Evolutionary conservation across 2,329 filamentous ascomycete genomes (phyloP), one percentile per base, ranked within the genome.

Genomic region (Coniochaeta sp.): DNA sequence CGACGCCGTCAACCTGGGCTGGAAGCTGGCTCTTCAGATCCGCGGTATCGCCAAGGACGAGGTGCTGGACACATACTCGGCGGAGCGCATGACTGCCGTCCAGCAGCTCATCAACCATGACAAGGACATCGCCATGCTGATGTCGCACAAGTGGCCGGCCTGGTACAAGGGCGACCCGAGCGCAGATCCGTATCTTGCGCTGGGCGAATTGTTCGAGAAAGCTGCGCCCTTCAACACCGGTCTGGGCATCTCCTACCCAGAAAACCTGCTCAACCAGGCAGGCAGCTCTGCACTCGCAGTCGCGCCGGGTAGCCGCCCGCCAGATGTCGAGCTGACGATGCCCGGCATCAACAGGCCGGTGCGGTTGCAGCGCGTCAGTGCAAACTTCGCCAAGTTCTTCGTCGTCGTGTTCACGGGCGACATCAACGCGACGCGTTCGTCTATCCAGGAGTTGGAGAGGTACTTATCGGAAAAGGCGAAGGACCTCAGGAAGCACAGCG

Each of bases 221-320:
- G 82, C 82, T 38, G 74, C 82, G 16, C 72, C 76, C 2, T 85
- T 85, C 62, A 85, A 82, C 42, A 79, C 79, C 0, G 81, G 82
- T 0, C 70, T 82, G 8, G 81, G 81, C 3, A 82, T 82, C 8
- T 72, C 72, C 40, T 86, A 85, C 59, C 62, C 64, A 4, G 50
- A 56, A 0, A 79, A 81, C 30, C 57, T 70, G 2, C 61, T 82
- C 6, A 82, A 77, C 54, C 58, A 65, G 9, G 46, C 54, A 3
- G 53, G 57, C 3, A 27, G 53, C 27, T 38, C 51, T 5, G 27
- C 53, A 7, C 38, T 56, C 5, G 49, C 55, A 7, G 59, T 72
- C 7, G 55, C 53, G 14, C 61, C 74, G 0, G 76, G 75, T 1
- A 65, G 69, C 53, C 65, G 75, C 53, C 72, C 68, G 5, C 74